Percentiles rank a stretch among this genome's conserved stretches.
phyloP scores from a whole-genome alignment of 163 green algal genomes.

The Trebouxiophyceae sp. region DNA sequence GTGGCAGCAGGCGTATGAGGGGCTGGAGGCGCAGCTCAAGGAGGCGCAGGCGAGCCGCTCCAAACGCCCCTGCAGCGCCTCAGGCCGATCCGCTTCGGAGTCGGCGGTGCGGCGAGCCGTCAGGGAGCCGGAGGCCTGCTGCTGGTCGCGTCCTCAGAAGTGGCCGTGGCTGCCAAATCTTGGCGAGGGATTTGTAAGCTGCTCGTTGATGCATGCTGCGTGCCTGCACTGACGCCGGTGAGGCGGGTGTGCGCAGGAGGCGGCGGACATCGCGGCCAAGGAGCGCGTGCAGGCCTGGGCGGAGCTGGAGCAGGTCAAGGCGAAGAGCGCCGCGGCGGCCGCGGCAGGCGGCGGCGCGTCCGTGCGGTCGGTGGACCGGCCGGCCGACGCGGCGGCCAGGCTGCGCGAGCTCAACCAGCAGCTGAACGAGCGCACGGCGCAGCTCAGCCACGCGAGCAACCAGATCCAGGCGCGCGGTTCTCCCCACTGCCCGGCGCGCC shows the following conservation, averaged over 20 bases:
- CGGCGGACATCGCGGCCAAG: background rate
- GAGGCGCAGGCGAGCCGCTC: constrained; percentile 2
- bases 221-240: background rate
- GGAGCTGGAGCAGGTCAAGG: background rate
- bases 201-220: background rate
- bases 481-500: background rate
- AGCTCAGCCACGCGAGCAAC: background rate
- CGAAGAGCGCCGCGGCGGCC: background rate
- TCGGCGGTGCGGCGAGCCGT: no score
- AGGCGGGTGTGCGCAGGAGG: background rate
- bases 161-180: no score
- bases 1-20: constrained; percentile 21
- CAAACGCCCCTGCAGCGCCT: no score
- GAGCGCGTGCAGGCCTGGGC: background rate
- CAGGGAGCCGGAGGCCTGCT: no score
- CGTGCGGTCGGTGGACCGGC: background rate
- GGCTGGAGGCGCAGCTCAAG: constrained; percentile 14
- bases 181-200: no score
- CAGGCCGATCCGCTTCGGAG: no score
- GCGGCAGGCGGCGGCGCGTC: background rate
- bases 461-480: background rate
- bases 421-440: constrained; percentile 6
- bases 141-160: no score
- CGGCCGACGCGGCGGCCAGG: background rate
- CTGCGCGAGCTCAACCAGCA: constrained; percentile 10